Evolutionary conservation across 2,329 filamentous ascomycete species (phyloP).

Genomic region (Xylaria sp.): DNA sequence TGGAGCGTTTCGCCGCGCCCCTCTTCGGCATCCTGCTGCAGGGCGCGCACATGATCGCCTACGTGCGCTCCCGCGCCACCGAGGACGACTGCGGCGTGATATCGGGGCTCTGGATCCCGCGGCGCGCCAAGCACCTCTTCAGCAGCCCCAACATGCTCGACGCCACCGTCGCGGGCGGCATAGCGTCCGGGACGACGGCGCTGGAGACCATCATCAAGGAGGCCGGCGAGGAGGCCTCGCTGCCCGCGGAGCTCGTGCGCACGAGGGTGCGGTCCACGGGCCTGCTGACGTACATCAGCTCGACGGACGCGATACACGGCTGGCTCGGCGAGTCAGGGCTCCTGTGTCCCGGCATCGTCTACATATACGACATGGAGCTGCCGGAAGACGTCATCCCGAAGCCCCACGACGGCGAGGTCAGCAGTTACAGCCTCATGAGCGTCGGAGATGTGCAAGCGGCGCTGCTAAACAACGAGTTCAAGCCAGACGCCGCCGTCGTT

Average conservation of each 20-base stretch:
- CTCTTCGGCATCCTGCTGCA: constrained; percentile 73
- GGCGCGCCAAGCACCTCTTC: constrained; percentile 71
- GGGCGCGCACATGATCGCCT: constrained; percentile 72
- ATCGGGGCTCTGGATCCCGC: constrained; percentile 75
- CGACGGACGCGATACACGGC: constrained; percentile 62
- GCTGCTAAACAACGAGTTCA: constrained; percentile 77
- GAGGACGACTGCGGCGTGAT: constrained; percentile 46
- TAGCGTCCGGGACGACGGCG: constrained; percentile 70
- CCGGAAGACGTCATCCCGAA: constrained; percentile 66
- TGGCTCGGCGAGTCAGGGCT: constrained; percentile 73
- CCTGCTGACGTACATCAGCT: constrained; percentile 74
- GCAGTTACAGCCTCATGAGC: constrained; percentile 76
- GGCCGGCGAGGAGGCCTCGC: constrained; percentile 75
- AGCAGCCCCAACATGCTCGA: constrained; percentile 80
- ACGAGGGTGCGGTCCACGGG: constrained; percentile 64
- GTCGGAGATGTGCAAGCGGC: constrained; percentile 69
- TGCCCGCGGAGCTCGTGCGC: constrained; percentile 69
- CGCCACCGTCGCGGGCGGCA: constrained; percentile 79
- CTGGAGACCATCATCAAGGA: constrained; percentile 76
- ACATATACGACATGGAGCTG: constrained; percentile 81
- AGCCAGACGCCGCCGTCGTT: constrained; percentile 83
- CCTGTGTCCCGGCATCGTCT: constrained; percentile 57
- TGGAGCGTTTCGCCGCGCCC: constrained; percentile 61
- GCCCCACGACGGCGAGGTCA: constrained; percentile 82
- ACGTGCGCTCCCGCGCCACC: constrained; percentile 52